Conservation (phyloP, 768 basidiomycete species). For the Leucogyrophana mollusca region DNA sequence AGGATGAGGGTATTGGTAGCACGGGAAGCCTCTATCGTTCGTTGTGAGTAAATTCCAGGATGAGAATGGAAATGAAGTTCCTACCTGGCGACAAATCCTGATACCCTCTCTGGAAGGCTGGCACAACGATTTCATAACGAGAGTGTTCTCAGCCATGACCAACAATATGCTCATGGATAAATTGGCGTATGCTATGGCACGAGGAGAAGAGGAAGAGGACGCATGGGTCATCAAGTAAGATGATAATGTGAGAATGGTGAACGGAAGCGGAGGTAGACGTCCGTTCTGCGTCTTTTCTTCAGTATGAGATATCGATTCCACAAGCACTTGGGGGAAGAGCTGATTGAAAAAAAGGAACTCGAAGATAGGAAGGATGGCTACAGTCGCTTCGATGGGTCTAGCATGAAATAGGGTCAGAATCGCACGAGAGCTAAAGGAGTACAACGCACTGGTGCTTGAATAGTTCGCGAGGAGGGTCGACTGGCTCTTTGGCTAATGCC, state of each 20-base stretch:
- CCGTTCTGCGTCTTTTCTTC: slow-evolving; percentile 20
- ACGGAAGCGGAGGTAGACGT: slow-evolving; percentile 36
- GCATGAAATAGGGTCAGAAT: slow-evolving; percentile 2
- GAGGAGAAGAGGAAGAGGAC: slow-evolving; percentile 54
- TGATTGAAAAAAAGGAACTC: slow-evolving; percentile 57
- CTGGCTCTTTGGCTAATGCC: slow-evolving; percentile 44
- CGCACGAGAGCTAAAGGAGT: not conserved
- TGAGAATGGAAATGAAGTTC: slow-evolving; percentile 7
- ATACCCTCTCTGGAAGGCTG: slow-evolving; percentile 41
- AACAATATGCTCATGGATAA: slow-evolving; percentile 55
- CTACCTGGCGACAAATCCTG: slow-evolving; percentile 63
- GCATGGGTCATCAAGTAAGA: slow-evolving; percentile 71
- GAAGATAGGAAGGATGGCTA: slow-evolving; percentile 57
- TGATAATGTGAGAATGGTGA: slow-evolving; percentile 53
- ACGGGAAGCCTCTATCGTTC: slow-evolving; percentile 47
- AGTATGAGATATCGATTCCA: slow-evolving; percentile 32
- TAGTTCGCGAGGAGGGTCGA: slow-evolving; percentile 48
- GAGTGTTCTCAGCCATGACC: slow-evolving; percentile 46
- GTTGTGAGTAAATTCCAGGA: slow-evolving; percentile 2
- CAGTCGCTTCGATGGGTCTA: slow-evolving; percentile 63
- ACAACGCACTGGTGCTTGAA: slow-evolving; percentile 55
- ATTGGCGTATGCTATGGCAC: slow-evolving; percentile 62
- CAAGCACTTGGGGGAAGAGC: slow-evolving; percentile 46
- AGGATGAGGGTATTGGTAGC: slow-evolving; percentile 38
- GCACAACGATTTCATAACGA: slow-evolving; percentile 46